Evolutionary conservation across 2,329 filamentous ascomycete species (phyloP).

Genomic region (Diplocarpon mali): DNA sequence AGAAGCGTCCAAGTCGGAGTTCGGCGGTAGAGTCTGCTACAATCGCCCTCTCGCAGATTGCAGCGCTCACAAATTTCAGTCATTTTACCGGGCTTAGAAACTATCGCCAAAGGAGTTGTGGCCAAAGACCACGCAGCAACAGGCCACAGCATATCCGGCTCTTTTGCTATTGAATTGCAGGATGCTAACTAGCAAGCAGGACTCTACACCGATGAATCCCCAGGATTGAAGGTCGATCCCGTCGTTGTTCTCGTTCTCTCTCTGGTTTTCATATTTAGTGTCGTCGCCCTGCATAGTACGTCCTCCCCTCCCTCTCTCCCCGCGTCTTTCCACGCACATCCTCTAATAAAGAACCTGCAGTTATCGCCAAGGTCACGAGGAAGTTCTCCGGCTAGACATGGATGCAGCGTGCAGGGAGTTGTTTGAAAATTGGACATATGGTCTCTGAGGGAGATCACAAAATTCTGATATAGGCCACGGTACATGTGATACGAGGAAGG

Average conservation of each 20-base stretch:
- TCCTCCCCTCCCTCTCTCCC: not conserved
- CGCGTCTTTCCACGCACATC: not conserved
- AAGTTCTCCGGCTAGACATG: slow-evolving; percentile 50
- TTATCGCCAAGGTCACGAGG: slow-evolving; percentile 91
- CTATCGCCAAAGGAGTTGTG: no score
- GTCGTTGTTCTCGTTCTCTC: slow-evolving; percentile 94
- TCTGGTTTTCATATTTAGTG: slow-evolving; percentile 96
- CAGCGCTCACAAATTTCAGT: no score
- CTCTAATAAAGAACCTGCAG: slow-evolving; percentile 34
- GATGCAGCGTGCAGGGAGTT: not conserved
- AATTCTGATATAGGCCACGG: no score
- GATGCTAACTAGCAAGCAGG: slow-evolving; percentile 33
- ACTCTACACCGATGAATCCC: slow-evolving; percentile 97
- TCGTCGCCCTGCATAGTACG: slow-evolving; percentile 94
- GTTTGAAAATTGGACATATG: not conserved
- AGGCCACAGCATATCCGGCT: no score
- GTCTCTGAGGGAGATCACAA: no score
- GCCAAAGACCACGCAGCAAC: no score
- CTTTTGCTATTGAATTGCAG: no score
- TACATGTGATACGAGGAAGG: no score
- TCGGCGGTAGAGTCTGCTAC: no score
- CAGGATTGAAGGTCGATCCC: slow-evolving; percentile 93
- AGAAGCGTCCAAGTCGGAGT: no score
- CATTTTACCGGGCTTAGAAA: no score
- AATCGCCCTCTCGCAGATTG: no score